These are phyloP conservation scores for Talaromyces sp. DNA, from an alignment of 2,329 filamentous ascomycete genomes.

Conservation along the genomic window DNA sequence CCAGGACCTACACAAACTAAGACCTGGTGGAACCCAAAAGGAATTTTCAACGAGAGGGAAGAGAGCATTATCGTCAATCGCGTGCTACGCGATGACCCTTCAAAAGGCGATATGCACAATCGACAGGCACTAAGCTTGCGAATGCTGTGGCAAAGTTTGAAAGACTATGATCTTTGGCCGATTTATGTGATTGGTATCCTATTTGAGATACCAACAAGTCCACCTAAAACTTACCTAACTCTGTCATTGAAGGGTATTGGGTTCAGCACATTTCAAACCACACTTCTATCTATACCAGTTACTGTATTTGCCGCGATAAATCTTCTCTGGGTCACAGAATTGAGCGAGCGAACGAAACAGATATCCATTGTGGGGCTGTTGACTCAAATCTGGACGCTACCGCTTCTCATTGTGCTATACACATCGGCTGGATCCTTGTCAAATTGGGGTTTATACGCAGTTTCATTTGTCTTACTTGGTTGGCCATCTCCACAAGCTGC, in stretches of 20 bases:
- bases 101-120: conserved; percentile 40
- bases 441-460: conserved; percentile 48
- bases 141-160: conserved; percentile 36
- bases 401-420: conserved; percentile 51
- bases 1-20: conserved; percentile 48
- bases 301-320: conserved; percentile 47
- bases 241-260: conserved; percentile 22
- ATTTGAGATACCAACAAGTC: conserved; percentile 45
- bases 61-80: conserved; percentile 66
- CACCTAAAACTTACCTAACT: conserved; percentile 51
- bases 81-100: conserved; percentile 51
- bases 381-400: conserved; percentile 56
- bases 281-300: conserved; percentile 34
- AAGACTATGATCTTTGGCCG: conserved; percentile 44
- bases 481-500: conserved; percentile 45
- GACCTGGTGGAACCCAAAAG: conserved; percentile 60
- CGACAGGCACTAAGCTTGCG: conserved; percentile 35
- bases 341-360: conserved; percentile 43
- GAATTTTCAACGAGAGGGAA: conserved; percentile 65
- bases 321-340: conserved; percentile 27
- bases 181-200: conserved; percentile 40
- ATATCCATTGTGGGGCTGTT: conserved; percentile 50
- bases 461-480: conserved; percentile 30
- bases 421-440: conserved; percentile 37
- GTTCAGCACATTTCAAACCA: conserved; percentile 26